Conservation (phyloP, 2,329 filamentous ascomycete species). For the Cyphellophora europaea region DNA sequence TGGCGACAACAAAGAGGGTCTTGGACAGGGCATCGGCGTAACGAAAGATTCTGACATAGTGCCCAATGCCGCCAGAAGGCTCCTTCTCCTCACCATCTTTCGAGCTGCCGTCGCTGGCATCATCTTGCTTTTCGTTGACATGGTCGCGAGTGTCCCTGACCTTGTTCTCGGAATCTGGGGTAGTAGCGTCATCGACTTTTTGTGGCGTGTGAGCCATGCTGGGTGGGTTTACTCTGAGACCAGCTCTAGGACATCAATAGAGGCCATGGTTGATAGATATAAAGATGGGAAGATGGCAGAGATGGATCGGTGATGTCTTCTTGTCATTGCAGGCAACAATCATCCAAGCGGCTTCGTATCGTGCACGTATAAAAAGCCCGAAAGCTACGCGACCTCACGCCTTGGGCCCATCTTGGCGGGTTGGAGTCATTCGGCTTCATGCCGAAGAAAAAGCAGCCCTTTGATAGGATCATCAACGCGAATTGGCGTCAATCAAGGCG, state of each 20-base stretch:
- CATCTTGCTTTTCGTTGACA: neutral
- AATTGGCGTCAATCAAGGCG: too few relatives aligned
- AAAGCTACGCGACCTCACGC: too few relatives aligned
- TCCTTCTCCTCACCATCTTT: constrained; percentile 6
- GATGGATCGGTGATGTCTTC: neutral
- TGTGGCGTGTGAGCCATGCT: neutral
- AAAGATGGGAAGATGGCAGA: neutral
- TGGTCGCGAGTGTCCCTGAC: neutral
- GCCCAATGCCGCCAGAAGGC: constrained; percentile 9
- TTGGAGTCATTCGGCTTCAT: too few relatives aligned
- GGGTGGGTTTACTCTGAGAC: neutral
- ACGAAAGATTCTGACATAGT: constrained; percentile 15
- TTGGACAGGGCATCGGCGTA: constrained; percentile 17
- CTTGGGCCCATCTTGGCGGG: too few relatives aligned
- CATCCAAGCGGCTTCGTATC: neutral
- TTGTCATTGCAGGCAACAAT: constrained; percentile 1
- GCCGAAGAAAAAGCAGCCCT: too few relatives aligned
- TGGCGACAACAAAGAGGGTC: constrained; percentile 13
- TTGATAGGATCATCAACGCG: too few relatives aligned
- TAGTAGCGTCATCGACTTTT: neutral
- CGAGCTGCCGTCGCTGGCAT: neutral
- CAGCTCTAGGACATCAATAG: neutral
- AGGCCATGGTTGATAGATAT: neutral
- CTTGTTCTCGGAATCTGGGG: neutral
- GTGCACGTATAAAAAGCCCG: too few relatives aligned